Conservation (phyloP, 495 filamentous ascomycete genomes). For the Schizothecium vesticola region DNA sequence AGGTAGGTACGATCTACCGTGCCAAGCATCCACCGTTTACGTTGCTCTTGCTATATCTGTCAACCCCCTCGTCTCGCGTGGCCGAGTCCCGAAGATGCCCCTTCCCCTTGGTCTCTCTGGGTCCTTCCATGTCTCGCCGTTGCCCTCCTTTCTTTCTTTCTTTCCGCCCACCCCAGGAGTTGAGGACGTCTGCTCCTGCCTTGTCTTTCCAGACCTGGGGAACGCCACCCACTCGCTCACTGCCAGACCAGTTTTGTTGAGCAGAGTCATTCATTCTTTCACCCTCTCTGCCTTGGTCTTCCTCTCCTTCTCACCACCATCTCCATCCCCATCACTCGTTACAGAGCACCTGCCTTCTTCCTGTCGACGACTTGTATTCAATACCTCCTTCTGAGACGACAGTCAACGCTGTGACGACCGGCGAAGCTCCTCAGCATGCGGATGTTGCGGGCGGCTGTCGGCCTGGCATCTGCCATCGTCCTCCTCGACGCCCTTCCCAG, state of each 20-base stretch:
- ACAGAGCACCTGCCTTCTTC: not conserved
- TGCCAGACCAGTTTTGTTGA: not conserved
- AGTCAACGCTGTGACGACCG: not conserved
- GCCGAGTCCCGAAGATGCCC: conserved; percentile 1
- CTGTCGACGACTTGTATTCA: not conserved
- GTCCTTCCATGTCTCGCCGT: conserved; percentile 8
- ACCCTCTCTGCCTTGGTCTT: not conserved
- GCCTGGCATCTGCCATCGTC: conserved; percentile 31
- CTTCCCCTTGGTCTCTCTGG: not conserved
- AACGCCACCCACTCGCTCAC: not conserved
- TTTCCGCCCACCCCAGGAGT: not conserved
- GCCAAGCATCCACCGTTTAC: not conserved
- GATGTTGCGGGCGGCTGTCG: conserved; percentile 23
- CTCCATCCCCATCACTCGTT: not conserved
- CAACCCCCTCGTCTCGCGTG: conserved; percentile 10
- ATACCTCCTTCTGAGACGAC: not conserved
- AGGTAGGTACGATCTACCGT: not conserved
- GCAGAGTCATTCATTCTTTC: conserved; percentile 10
- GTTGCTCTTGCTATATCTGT: conserved; percentile 28
- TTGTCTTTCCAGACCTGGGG: not conserved
- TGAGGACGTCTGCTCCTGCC: not conserved
- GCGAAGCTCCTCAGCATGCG: conserved; percentile 33
- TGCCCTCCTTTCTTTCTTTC: conserved; percentile 1
- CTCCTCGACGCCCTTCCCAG: conserved; percentile 28
- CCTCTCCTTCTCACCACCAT: not conserved